Conservation (phyloP, 441 rosid genomes). For the Pelargonium australe region DNA sequence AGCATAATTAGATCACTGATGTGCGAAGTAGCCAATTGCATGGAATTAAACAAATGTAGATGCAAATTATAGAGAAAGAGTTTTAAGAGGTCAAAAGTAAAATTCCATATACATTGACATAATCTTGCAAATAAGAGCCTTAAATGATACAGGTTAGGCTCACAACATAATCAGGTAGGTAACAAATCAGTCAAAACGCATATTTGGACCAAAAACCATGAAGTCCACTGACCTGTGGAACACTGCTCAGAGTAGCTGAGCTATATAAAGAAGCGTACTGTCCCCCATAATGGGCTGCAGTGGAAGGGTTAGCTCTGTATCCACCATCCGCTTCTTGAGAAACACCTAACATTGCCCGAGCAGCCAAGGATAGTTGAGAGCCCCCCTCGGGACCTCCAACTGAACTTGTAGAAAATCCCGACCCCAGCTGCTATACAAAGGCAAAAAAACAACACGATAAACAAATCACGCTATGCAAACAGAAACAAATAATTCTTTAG, state of each 20-base stretch:
- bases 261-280: conserved; percentile 62
- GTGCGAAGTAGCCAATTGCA: background rate
- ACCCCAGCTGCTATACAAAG: conserved; percentile 41
- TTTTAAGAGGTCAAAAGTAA: background rate
- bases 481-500: background rate
- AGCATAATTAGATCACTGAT: background rate
- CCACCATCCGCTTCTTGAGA: conserved; percentile 66
- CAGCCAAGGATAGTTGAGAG: conserved; percentile 53
- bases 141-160: background rate
- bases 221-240: conserved; percentile 47
- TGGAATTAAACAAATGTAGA: background rate
- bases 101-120: background rate
- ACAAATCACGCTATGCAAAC: background rate
- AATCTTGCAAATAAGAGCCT: background rate
- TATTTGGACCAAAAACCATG: background rate
- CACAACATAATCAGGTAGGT: background rate
- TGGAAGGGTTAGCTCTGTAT: conserved; percentile 51
- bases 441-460: conserved; percentile 6
- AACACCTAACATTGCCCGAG: conserved; percentile 49
- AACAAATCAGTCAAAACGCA: background rate
- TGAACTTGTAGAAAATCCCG: conserved; percentile 60
- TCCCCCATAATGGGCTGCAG: conserved; percentile 62
- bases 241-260: conserved; percentile 42
- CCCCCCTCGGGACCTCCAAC: conserved; percentile 58
- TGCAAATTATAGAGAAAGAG: background rate